These are phyloP conservation scores for Hypoxylon rickii DNA, from an alignment of 495 filamentous ascomycete species.

Conservation along the genomic window DNA sequence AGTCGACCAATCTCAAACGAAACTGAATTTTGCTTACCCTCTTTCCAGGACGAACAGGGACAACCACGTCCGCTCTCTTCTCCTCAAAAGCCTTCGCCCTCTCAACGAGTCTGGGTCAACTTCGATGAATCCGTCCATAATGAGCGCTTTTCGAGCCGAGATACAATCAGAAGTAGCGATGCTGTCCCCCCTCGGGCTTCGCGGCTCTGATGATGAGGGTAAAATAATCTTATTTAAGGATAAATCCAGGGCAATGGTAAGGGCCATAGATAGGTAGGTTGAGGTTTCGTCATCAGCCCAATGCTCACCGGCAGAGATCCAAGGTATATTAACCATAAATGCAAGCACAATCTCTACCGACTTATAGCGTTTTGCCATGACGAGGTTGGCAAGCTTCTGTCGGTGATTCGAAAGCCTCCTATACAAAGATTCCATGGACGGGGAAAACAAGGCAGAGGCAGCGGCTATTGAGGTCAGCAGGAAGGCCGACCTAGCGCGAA, in stretches of 20 bases:
- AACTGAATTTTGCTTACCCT: conserved; percentile 50
- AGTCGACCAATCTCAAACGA: conserved; percentile 4
- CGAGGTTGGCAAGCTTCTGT: conserved; percentile 63
- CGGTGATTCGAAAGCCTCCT: conserved; percentile 66
- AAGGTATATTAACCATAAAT: conserved; percentile 78
- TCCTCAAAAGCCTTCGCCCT: conserved; percentile 62
- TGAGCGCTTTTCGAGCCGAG: conserved; percentile 63
- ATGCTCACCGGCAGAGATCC: conserved; percentile 71
- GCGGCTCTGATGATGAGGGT: conserved; percentile 56
- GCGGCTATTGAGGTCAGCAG: conserved; percentile 72
- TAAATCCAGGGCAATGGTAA: conserved; percentile 69
- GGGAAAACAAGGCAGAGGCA: conserved; percentile 66
- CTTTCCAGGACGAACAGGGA: conserved; percentile 74
- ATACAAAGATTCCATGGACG: conserved; percentile 63
- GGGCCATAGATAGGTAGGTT: conserved; percentile 69
- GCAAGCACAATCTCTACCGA: conserved; percentile 75
- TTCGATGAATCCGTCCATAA: conserved; percentile 68
- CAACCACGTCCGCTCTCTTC: conserved; percentile 71
- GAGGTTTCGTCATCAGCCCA: conserved; percentile 74
- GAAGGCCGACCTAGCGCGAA: conserved; percentile 68
- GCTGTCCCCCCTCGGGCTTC: conserved; percentile 49
- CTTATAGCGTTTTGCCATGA: conserved; percentile 61
- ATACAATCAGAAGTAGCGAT: conserved; percentile 68
- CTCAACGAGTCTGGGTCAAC: conserved; percentile 63
- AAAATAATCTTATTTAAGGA: conserved; percentile 70